Percentiles rank a stretch among this genome's conserved stretches.
phyloP scores from a whole-genome alignment of 495 filamentous ascomycete species.

The Aspergillus ostianus region DNA sequence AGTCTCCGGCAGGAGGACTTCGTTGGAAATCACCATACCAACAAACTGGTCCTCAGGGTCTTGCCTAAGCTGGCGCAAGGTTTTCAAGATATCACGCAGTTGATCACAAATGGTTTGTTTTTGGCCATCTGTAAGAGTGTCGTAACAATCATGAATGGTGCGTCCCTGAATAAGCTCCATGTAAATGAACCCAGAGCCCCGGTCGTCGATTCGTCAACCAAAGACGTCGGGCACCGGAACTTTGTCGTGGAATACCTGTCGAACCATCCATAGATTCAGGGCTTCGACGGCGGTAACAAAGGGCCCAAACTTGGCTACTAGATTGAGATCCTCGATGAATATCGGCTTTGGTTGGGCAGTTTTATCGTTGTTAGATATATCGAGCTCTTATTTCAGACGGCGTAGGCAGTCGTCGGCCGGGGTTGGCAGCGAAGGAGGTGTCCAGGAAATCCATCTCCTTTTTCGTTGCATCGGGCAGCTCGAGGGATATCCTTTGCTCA shows the following conservation, averaged over 20 bases:
- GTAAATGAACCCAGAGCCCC: conserved; percentile 43
- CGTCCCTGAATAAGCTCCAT: conserved; percentile 46
- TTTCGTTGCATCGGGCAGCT: conserved; percentile 13
- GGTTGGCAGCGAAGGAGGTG: conserved; percentile 21
- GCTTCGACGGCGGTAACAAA: conserved; percentile 40
- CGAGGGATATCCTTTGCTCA: not conserved
- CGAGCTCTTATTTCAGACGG: conserved; percentile 24
- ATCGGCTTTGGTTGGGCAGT: conserved; percentile 24
- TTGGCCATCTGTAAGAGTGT: conserved; percentile 29
- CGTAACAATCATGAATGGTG: conserved; percentile 37
- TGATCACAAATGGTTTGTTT: conserved; percentile 32
- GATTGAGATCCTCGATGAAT: conserved; percentile 33
- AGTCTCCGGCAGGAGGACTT: not conserved
- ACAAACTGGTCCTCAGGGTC: conserved; percentile 30
- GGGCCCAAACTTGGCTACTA: conserved; percentile 47
- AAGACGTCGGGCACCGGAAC: conserved; percentile 49
- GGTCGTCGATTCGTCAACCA: conserved; percentile 43
- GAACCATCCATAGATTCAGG: conserved; percentile 42
- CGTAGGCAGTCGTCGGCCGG: conserved; percentile 19
- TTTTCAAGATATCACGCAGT: conserved; percentile 27
- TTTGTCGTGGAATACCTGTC: conserved; percentile 26
- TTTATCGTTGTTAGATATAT: conserved; percentile 18
- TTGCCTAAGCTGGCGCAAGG: conserved; percentile 34
- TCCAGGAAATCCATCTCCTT: conserved; percentile 25
- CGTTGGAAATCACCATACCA: conserved; percentile 16